Evolutionary conservation across 169 alveolate genomes (phyloP).

Genomic region (Condylostoma magnum): DNA sequence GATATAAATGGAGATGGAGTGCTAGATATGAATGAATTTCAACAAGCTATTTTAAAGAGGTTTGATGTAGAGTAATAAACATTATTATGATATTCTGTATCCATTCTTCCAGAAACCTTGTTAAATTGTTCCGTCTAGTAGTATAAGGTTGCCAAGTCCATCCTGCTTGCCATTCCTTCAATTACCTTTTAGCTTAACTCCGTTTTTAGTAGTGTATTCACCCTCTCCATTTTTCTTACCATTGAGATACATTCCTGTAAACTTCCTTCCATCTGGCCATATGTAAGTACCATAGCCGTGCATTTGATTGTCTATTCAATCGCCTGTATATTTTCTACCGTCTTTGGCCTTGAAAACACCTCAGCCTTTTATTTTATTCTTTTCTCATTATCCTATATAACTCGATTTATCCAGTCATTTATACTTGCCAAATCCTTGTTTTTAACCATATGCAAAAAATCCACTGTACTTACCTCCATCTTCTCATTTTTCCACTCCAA

Average conservation of each 20-base stretch:
- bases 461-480: constrained; percentile 56
- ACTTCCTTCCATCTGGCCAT: neutral
- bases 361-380: neutral
- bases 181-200: neutral
- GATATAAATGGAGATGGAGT: constrained; percentile 60
- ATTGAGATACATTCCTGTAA: neutral
- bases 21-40: constrained; percentile 22
- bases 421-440: constrained; percentile 58
- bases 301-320: constrained; percentile 41
- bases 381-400: constrained; percentile 26
- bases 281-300: constrained; percentile 41
- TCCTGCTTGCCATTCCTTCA: neutral
- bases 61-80: no score
- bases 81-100: no score
- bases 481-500: constrained; percentile 53
- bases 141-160: no score
- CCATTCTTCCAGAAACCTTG: no score
- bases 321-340: constrained; percentile 46
- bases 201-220: neutral
- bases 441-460: constrained; percentile 48
- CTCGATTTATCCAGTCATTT: constrained; percentile 56
- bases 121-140: no score
- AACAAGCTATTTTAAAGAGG: neutral
- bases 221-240: neutral
- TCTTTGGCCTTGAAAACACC: constrained; percentile 52